phyloP scores from a whole-genome alignment of 2,329 filamentous ascomycete genomes.

The Phaeosphaeriaceae sp. region DNA sequence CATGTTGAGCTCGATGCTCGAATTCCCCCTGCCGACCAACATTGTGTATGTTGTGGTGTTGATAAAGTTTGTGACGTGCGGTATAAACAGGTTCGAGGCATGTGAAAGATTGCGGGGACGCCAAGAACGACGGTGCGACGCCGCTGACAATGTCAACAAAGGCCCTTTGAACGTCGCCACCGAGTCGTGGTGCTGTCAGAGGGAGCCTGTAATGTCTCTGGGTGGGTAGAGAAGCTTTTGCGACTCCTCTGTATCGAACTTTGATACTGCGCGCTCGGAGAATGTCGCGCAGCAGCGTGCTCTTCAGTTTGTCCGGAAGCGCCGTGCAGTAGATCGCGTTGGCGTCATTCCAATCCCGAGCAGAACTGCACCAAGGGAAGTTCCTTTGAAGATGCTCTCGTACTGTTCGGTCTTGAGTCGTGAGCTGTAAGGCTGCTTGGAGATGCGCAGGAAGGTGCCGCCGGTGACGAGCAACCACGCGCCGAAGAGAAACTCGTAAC shows the following conservation, averaged over 20 bases:
- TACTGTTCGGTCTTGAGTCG: slow-evolving; percentile 46
- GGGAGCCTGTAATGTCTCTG: not conserved
- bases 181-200: not conserved
- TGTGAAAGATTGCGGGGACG: slow-evolving; percentile 27
- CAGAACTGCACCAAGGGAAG: slow-evolving; percentile 35
- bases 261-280: not conserved
- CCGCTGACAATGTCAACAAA: slow-evolving; percentile 2
- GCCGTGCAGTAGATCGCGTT: slow-evolving; percentile 23
- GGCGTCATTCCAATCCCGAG: slow-evolving; percentile 34
- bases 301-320: slow-evolving; percentile 17
- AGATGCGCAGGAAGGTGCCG: slow-evolving; percentile 42
- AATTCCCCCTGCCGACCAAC: slow-evolving; percentile 19
- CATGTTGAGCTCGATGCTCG: slow-evolving; percentile 23
- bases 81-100: slow-evolving; percentile 12
- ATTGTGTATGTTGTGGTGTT: slow-evolving; percentile 4
- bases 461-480: slow-evolving; percentile 38
- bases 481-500: slow-evolving; percentile 39
- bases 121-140: slow-evolving; percentile 10
- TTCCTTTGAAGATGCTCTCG: slow-evolving; percentile 48
- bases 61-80: slow-evolving; percentile 2
- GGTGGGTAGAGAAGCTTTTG: not conserved
- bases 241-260: not conserved
- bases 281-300: not conserved
- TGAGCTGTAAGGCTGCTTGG: slow-evolving; percentile 42
- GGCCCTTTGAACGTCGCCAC: not conserved